Evolutionary conservation across 208 protist species (phyloP).

Genomic region (Trypanosoma rangeli): DNA sequence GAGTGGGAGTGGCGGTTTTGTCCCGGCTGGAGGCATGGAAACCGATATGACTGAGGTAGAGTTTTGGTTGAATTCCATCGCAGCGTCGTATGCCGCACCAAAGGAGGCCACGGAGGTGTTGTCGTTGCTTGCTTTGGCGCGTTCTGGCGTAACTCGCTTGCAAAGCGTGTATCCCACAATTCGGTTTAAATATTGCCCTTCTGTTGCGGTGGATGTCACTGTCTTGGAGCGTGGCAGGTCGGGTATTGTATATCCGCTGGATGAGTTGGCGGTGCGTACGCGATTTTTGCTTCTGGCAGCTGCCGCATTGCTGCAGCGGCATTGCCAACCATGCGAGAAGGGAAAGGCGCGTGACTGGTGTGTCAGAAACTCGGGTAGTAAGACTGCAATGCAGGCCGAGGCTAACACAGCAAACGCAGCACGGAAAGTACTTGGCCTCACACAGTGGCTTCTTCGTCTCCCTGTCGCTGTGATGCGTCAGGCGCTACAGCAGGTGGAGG

Average conservation of each 20-base stretch:
- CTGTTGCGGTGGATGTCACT: not conserved
- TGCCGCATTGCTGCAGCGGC: constrained; percentile 4
- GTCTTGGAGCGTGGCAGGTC: not conserved
- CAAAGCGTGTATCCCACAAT: constrained; percentile 22
- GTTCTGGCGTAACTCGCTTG: constrained; percentile 14
- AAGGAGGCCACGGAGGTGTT: constrained; percentile 10
- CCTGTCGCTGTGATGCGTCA: constrained; percentile 17
- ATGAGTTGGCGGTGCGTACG: constrained; percentile 33
- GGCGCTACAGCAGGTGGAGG: constrained; percentile 4
- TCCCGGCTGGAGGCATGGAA: not conserved
- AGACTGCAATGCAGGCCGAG: not conserved
- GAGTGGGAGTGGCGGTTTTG: not conserved
- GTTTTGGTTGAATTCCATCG: not conserved
- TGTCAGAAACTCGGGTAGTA: not conserved
- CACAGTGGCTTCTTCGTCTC: constrained; percentile 16
- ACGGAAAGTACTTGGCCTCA: not conserved
- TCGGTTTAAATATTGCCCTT: not conserved
- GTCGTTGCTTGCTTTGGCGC: constrained; percentile 1
- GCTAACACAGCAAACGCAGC: not conserved
- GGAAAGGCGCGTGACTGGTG: not conserved
- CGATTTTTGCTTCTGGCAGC: constrained; percentile 33
- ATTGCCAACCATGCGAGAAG: not conserved
- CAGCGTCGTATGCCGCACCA: not conserved
- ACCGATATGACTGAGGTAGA: not conserved
- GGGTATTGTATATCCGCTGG: constrained; percentile 28